A percentile compares a stretch with the other conserved stretches of the same genome.
Evolutionary conservation across 129 eudicot species (phyloP).

Genomic region (Cynara cardunculus): DNA sequence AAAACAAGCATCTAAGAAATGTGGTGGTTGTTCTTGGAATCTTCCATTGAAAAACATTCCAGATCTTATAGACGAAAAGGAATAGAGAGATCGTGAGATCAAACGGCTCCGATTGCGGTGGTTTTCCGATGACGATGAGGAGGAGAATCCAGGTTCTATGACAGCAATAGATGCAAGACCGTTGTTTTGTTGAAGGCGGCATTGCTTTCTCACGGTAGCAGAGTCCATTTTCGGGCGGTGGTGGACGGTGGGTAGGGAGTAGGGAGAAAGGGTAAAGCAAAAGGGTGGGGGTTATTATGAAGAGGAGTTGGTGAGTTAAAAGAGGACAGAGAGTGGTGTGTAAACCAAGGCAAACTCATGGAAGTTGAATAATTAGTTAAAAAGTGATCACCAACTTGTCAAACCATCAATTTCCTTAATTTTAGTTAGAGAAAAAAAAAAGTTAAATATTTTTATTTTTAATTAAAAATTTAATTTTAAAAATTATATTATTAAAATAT

Average conservation of each 20-base stretch:
- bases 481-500: too few relatives aligned
- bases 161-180: conserved; percentile 33
- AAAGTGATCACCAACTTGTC: too few relatives aligned
- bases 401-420: too few relatives aligned
- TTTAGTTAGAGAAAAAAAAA: too few relatives aligned
- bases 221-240: conserved; percentile 30
- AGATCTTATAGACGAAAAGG: conserved; percentile 31
- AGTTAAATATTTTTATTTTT: too few relatives aligned
- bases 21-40: conserved; percentile 35
- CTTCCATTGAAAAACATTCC: conserved; percentile 30
- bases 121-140: background rate
- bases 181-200: conserved; percentile 19
- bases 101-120: conserved; percentile 11
- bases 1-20: conserved; percentile 37
- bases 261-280: background rate
- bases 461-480: too few relatives aligned
- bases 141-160: background rate
- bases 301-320: conserved; percentile 36
- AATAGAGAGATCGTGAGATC: conserved; percentile 28
- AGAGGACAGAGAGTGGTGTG: conserved; percentile 25
- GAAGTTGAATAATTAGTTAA: conserved; percentile 2
- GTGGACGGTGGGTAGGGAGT: background rate
- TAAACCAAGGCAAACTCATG: conserved; percentile 19
- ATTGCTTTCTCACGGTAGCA: conserved; percentile 18
- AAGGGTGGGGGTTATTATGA: conserved; percentile 22